Evolutionary conservation across 2,329 filamentous ascomycete genomes (phyloP).

Genomic region (Lecanoromycetidae sp.): DNA sequence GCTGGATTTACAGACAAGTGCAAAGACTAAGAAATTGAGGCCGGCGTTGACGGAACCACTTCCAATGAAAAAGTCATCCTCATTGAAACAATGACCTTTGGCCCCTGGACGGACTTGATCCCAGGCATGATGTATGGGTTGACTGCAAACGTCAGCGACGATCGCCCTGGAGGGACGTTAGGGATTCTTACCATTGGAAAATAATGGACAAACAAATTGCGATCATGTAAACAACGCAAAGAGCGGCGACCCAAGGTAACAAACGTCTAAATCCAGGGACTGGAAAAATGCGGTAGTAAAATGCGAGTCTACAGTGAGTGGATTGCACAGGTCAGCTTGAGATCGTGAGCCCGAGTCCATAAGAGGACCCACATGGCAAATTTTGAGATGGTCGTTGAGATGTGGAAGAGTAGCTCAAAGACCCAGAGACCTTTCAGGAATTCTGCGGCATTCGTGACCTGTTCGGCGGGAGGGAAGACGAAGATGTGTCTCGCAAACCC

Average conservation of each 20-base stretch:
- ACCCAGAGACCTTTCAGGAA: conserved; percentile 2
- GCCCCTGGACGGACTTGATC: neutral
- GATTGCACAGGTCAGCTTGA: neutral
- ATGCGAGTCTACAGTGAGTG: conserved; percentile 9
- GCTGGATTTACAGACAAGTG: neutral
- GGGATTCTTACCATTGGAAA: conserved; percentile 9
- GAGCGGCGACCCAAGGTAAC: neutral
- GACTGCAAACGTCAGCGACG: neutral
- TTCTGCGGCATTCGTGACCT: neutral
- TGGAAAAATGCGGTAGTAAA: conserved; percentile 15
- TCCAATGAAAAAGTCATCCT: conserved; percentile 1
- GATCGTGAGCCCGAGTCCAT: neutral
- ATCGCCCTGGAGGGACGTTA: neutral
- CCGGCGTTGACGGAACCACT: conserved; percentile 9
- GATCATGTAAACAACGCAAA: conserved; percentile 3
- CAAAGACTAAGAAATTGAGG: conserved; percentile 12
- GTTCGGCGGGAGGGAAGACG: neutral
- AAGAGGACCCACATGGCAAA: conserved; percentile 5
- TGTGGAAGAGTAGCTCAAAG: conserved; percentile 12
- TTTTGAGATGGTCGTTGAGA: conserved; percentile 2
- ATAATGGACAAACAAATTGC: neutral
- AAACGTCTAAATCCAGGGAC: neutral
- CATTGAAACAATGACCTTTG: conserved; percentile 7
- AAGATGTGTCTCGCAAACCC: conserved; percentile 10
- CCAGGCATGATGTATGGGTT: conserved; percentile 7